Conservation (phyloP, 2,329 filamentous ascomycete genomes). For the Onygenales sp. region DNA sequence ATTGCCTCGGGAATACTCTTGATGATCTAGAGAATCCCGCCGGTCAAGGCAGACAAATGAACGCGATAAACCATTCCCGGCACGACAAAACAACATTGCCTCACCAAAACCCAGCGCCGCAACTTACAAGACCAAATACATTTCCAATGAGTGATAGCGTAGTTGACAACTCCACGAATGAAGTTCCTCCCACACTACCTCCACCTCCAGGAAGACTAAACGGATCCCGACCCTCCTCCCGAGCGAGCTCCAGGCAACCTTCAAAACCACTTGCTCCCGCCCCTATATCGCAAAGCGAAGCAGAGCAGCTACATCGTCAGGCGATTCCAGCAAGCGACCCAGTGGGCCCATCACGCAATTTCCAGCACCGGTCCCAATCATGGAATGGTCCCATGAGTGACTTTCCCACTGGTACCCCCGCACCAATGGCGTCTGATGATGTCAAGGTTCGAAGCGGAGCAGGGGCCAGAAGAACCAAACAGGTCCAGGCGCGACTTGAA, state of each 20-base stretch:
- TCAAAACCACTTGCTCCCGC: conserved; percentile 31
- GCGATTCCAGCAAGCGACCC: conserved; percentile 45
- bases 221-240: conserved; percentile 29
- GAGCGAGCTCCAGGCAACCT: conserved; percentile 24
- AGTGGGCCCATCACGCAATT: conserved; percentile 17
- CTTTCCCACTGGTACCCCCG: conserved; percentile 29
- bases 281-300: conserved; percentile 25
- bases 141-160: conserved; percentile 8
- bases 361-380: conserved; percentile 33
- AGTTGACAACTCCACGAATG: conserved; percentile 15
- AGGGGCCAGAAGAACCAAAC: conserved; percentile 57
- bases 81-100: neutral
- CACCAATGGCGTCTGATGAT: conserved; percentile 22
- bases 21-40: neutral
- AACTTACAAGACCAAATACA: neutral
- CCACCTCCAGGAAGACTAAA: conserved; percentile 19
- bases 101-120: neutral
- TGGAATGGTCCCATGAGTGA: conserved; percentile 37
- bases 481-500: conserved; percentile 48
- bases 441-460: conserved; percentile 36
- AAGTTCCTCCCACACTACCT: conserved; percentile 14
- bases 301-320: conserved; percentile 21
- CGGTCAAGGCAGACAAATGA: neutral
- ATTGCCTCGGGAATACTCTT: conserved; percentile 21
- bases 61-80: neutral